Evolutionary conservation across 164 flowering plant species (phyloP), one percentile per base, ranked within the genome.

Genomic region (Macadamia tetraphylla): DNA sequence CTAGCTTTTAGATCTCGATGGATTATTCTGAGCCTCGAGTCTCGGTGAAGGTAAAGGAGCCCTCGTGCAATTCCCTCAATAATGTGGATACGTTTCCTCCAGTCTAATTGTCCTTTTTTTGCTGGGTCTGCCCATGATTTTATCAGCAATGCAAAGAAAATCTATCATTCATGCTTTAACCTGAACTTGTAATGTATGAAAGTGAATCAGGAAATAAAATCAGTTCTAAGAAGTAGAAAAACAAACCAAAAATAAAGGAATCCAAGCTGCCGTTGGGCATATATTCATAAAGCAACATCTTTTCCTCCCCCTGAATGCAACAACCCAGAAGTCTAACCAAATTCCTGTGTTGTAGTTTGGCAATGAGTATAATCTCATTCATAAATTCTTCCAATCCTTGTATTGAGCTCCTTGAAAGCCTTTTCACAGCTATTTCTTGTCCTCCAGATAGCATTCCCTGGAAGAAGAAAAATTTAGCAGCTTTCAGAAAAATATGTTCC

Each of bases 321-420:
- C 71, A 73, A 0, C 79, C 79, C 15, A 71, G 29, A 11, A 77
- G 74, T 18, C 64, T 70, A 9, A 77, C 79, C 23, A 73, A 57
- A 61, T 77, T 77, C 43, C 79, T 67, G 56, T 73, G 79, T n/a
- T 77, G 76, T 48, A 77, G 79, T 56, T 67, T 77, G 10, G 76
- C 44, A 29, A 77, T 77, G 43, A 71, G 18, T 6, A 60, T 55
- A 51, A 75, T 72, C 32, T 75, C 78, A 58, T 67, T 71, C 51
- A 63, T 75, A 31, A 75, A 75, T 55, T 75, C 77, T 6, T 51
- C 60, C 2, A 67, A 5, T 12, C 78, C 74, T 68, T 75, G 78
- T 15, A 68, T 71, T 13, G 78, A 75, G 43, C 23, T 60, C 62
- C 17, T 71, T 9, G 78, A 71, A 9, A 75, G 71, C 61, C 78